Percentiles rank a stretch among this genome's conserved stretches.
phyloP scores from a whole-genome alignment of 768 basidiomycete species.

The Mycena vitilis region DNA sequence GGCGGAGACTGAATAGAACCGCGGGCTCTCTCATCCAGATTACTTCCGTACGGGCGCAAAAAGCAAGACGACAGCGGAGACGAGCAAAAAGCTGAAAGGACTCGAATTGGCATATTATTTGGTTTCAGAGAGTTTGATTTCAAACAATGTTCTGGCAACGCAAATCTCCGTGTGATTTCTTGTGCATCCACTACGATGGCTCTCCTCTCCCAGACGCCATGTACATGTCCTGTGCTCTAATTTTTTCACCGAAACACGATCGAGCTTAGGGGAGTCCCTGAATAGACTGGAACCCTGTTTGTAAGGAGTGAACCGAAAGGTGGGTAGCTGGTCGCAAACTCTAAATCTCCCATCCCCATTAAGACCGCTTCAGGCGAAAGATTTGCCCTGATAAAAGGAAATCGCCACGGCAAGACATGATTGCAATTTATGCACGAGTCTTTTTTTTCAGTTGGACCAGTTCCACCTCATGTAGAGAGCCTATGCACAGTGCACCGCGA shows the following conservation, averaged over 20 bases:
- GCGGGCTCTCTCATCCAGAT: constrained; percentile 45
- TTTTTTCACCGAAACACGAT: constrained; percentile 60
- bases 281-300: constrained; percentile 47
- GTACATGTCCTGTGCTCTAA: neutral
- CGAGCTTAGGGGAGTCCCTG: constrained; percentile 47
- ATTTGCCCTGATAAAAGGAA: too few species aligned
- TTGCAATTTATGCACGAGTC: constrained; percentile 53
- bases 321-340: too few species aligned
- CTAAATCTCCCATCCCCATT: too few species aligned
- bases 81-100: constrained; percentile 33
- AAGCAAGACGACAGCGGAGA: constrained; percentile 24
- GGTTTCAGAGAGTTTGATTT: constrained; percentile 5
- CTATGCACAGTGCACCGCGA: too few species aligned
- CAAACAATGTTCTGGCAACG: constrained; percentile 1
- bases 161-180: neutral
- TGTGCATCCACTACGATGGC: too few species aligned
- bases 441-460: constrained; percentile 38
- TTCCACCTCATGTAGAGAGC: too few species aligned
- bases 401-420: constrained; percentile 43
- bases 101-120: constrained; percentile 24
- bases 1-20: constrained; percentile 40
- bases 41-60: constrained; percentile 50
- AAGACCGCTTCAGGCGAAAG: too few species aligned
- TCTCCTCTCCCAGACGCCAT: too few species aligned
- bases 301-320: constrained; percentile 37